phyloP scores from a whole-genome alignment of 1,284 basidiomycete genomes.

The Microbotryum violaceum region DNA sequence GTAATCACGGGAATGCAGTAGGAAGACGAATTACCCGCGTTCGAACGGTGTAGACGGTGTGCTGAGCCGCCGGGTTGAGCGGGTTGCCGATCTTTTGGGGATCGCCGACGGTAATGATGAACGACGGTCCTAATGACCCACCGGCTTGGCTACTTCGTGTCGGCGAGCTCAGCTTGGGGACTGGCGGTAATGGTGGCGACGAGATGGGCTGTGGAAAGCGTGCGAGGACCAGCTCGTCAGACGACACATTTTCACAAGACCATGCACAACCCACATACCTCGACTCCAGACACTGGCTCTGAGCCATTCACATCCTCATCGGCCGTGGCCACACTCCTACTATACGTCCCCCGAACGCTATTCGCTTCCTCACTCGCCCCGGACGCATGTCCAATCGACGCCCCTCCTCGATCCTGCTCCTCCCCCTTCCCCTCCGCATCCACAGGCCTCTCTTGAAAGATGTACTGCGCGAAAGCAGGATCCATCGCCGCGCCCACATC shows the following conservation, averaged over 20 bases:
- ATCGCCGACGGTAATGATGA: slow-evolving; percentile 78
- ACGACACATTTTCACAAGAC: too few species aligned
- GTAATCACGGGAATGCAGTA: background rate
- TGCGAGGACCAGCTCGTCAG: too few species aligned
- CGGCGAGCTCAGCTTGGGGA: slow-evolving; percentile 8
- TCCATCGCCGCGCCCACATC: background rate
- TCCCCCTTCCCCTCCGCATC: background rate
- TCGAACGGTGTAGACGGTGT: slow-evolving; percentile 89
- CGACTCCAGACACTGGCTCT: background rate
- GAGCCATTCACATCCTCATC: slow-evolving; percentile 8
- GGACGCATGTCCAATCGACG: too few species aligned
- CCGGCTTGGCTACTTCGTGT: slow-evolving; percentile 12
- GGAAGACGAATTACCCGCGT: slow-evolving; percentile 54
- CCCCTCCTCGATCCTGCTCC: too few species aligned
- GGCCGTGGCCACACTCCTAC: slow-evolving; percentile 13
- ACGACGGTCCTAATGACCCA: slow-evolving; percentile 38
- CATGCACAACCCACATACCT: slow-evolving; percentile 1
- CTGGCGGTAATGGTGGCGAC: slow-evolving; percentile 15
- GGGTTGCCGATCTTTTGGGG: slow-evolving; percentile 73
- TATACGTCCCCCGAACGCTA: slow-evolving; percentile 25
- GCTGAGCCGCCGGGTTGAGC: slow-evolving; percentile 72
- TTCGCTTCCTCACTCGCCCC: slow-evolving; percentile 18
- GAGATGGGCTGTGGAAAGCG: background rate
- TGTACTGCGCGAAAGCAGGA: slow-evolving; percentile 21
- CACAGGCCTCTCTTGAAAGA: slow-evolving; percentile 7